Evolutionary conservation across 73 alveolate genomes (phyloP), one percentile per base, ranked within the genome.

Genomic region (Breviolum minutum): DNA sequence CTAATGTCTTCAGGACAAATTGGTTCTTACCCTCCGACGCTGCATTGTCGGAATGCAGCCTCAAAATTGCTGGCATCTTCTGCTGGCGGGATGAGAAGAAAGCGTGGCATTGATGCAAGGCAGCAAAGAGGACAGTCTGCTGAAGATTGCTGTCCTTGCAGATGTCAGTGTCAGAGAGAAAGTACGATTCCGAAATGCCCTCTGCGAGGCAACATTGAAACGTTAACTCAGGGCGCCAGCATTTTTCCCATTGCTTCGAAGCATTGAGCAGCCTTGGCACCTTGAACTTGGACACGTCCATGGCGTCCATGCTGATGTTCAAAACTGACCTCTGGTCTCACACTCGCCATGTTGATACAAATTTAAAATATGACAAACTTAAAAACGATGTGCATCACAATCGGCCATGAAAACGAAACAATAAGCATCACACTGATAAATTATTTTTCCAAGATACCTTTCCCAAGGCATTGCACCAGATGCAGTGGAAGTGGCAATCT

Each of bases 41-140:
- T 10, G 91, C 71, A 20, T 82, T 82, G 91, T 82, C 91, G 8
- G 91, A 7, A 60, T 82, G 91, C 12, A 82, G 19, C 7, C 91
- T 40, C 30, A 82, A 32, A 30, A 6, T 5, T 9, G 6, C 32
- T 82, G 91, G 91, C 30, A 8, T 14, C 32, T 40, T 68, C 26
- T 6, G 24, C 26, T 32, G 48, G 3, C 26, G 8, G 71, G 29
- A 9, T 20, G 8, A 13, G 24, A 32, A 32, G 29, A 48, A 8
- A 32, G 20, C 69, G 17, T 7, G 24, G 71, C 48, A 6, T 30
- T 9, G 20, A 40, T 82, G 71, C 71, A 82, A 6, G 71, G 71
- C 7, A 7, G 29, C 24, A 9, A 13, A 66, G 17, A 66, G 74
- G 74, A 66, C 17, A 11, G 74, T 66, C 24, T 66, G 11, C 17